These are phyloP conservation scores for Ashbya aceris DNA, from an alignment of 1,139 yeast genomes.

Conservation along the genomic window DNA sequence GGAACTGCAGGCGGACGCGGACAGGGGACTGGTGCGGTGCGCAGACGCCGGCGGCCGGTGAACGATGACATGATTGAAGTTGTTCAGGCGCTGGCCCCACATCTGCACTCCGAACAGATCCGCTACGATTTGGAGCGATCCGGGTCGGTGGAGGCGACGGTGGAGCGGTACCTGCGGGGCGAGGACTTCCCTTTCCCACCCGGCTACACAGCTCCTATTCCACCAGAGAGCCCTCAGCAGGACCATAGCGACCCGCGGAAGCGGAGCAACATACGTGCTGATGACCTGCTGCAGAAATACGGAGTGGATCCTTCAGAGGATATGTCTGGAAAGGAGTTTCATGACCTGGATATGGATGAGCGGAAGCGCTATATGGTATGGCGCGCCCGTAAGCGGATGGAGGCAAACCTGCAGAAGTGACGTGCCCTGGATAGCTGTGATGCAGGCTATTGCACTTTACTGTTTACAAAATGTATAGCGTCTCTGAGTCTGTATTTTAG, in stretches of 20 bases:
- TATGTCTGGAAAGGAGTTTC: conserved; percentile 12
- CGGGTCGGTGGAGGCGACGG: conserved; percentile 74
- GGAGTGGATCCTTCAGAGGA: conserved; percentile 20
- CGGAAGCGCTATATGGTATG: conserved; percentile 26
- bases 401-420: conserved; percentile 13
- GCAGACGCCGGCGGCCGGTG: conserved; percentile 44
- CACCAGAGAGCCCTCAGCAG: background rate
- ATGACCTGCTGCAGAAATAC: conserved; percentile 24
- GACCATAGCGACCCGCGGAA: conserved; percentile 22
- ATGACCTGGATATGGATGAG: conserved; percentile 22
- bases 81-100: conserved; percentile 78
- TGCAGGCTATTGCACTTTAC: too few relatives aligned
- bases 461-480: background rate
- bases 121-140: conserved; percentile 52
- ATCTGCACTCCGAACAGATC: conserved; percentile 61
- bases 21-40: conserved; percentile 4
- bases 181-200: conserved; percentile 65
- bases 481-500: background rate
- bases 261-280: conserved; percentile 24
- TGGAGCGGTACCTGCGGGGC: conserved; percentile 55
- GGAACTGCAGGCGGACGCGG: background rate
- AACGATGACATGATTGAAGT: conserved; percentile 77
- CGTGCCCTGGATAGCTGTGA: too few relatives aligned
- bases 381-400: conserved; percentile 28
- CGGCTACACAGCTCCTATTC: conserved; percentile 21